Base-by-base conservation (phyloP, 441 rosid genomes). In the Dalechampia spathulata region DNA sequence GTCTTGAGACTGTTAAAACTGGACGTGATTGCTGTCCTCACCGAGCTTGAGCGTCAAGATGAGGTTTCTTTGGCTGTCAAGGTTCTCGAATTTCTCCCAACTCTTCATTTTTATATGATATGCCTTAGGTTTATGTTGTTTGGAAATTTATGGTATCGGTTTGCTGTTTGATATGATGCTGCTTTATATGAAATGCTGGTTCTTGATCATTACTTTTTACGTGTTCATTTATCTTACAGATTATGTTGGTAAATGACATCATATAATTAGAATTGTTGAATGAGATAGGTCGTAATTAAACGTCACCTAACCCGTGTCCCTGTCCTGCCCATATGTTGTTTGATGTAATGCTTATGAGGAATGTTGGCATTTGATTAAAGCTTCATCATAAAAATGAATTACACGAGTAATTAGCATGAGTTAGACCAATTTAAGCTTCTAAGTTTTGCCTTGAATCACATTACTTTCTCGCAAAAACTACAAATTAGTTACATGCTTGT, bases 11-110 rank as follows among this genome's bases (percentile, higher is more conserved):
- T 92, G 22, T 66, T 88, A 75, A 88, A 88, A 60, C 48, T 88
- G 69, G 98, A 92, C 42, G 66, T 86, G 85, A 58, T 92, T 64
- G 85, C 96, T 65, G 95, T 81, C 50, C 76, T 92, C 13, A 62
- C 67, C 46, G 96, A 92, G 77, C 91, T 92, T 67, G 90, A 88
- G 77, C 83, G 98, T 50, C 96, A 92, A 30, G 86, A 79, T 49
- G 98, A 92, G 69, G 86, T 85, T 60, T 52, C 62, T 16, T 62
- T 92, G 43, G 87, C 96, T 52, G 58, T 66, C 26, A 84, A 84
- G 90, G 96, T 91, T 11, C 2, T 47, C 22, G 27, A 51, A 15
- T 38, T 32, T 17, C 37, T 19, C 13, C 53, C 9, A 22, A 43
- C n/a, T 38, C 7, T 20, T 44, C n/a, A 28, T 25, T 7, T 17